phyloP scores from a whole-genome alignment of 768 basidiomycete species.

The Phanerochaete sordida region DNA sequence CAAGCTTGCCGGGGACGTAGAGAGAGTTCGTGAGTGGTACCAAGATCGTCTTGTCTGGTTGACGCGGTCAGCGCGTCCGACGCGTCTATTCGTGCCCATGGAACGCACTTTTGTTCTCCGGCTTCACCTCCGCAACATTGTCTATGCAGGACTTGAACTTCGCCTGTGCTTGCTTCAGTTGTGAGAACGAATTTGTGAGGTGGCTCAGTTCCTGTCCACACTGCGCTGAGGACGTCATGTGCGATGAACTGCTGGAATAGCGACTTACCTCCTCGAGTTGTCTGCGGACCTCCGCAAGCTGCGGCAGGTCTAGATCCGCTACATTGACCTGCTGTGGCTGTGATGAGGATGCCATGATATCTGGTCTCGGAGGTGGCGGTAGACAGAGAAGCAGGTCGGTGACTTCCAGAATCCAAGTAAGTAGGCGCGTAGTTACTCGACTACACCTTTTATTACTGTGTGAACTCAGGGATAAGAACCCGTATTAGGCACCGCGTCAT shows the following conservation, averaged over 20 bases:
- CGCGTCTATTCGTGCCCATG: neutral
- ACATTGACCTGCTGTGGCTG: constrained; percentile 74
- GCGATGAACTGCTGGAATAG: neutral
- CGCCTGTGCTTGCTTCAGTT: constrained; percentile 88
- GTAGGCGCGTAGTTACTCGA: too few relatives aligned
- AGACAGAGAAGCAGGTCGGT: too few relatives aligned
- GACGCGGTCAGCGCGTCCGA: neutral
- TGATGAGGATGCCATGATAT: constrained; percentile 21
- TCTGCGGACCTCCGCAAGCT: constrained; percentile 84
- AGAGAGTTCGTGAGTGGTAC: constrained; percentile 94
- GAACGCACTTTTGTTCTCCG: constrained; percentile 55
- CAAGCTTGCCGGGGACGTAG: constrained; percentile 90
- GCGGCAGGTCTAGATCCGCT: constrained; percentile 78
- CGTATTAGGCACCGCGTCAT: too few relatives aligned
- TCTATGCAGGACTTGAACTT: constrained; percentile 89
- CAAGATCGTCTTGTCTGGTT: constrained; percentile 80
- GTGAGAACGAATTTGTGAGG: constrained; percentile 86
- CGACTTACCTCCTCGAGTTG: constrained; percentile 89
- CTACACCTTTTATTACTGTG: neutral
- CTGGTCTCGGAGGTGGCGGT: neutral
- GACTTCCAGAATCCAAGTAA: too few relatives aligned
- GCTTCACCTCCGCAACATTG: constrained; percentile 72
- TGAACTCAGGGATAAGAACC: neutral
- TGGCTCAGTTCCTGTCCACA: constrained; percentile 80
- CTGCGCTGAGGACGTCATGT: neutral